phyloP scores from a whole-genome alignment of 306 rosid species.

The Quercus rubra region DNA sequence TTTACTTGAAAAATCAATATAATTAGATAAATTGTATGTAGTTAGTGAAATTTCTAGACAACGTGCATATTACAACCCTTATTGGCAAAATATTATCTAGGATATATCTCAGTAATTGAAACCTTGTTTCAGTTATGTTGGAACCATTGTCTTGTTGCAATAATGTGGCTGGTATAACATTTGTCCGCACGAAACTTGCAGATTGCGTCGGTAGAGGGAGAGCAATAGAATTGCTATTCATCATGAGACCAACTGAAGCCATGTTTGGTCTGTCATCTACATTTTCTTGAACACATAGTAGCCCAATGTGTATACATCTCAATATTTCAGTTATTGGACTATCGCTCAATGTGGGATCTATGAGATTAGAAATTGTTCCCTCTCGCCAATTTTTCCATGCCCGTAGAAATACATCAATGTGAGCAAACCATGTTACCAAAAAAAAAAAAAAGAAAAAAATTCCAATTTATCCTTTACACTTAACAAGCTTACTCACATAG shows the following conservation, averaged over 20 bases:
- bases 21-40: too few species aligned
- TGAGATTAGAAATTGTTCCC: slow-evolving; percentile 3
- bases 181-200: not conserved
- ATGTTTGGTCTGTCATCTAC: slow-evolving; percentile 18
- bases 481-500: too few species aligned
- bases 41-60: too few species aligned
- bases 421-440: too few species aligned
- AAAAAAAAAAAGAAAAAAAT: too few species aligned
- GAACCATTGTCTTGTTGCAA: too few species aligned
- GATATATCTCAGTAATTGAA: slow-evolving; percentile 1
- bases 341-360: slow-evolving; percentile 11
- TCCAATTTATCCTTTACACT: too few species aligned
- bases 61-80: too few species aligned
- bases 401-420: not conserved
- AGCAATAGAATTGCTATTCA: slow-evolving; percentile 2
- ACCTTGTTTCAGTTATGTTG: not conserved
- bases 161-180: too few species aligned
- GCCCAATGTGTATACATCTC: slow-evolving; percentile 27
- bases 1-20: too few species aligned
- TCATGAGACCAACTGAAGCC: slow-evolving; percentile 25
- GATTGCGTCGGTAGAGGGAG: not conserved
- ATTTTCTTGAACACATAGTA: slow-evolving; percentile 33
- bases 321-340: slow-evolving; percentile 18
- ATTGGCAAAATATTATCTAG: not conserved
- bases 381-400: slow-evolving; percentile 33